Evolutionary conservation across 768 basidiomycete species (phyloP).

Genomic region (Boletales sp.): DNA sequence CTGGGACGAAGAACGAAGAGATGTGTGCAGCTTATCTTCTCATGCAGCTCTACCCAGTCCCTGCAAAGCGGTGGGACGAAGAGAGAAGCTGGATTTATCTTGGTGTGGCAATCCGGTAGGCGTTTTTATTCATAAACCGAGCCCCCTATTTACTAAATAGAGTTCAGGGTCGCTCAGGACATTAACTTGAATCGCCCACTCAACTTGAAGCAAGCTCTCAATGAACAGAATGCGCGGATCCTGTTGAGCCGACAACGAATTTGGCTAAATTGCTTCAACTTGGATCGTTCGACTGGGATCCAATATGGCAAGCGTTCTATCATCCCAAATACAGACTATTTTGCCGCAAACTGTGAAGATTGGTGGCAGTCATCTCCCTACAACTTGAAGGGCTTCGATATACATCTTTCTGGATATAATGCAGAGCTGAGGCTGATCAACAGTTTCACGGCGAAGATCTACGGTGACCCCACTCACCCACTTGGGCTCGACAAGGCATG

Average conservation of each 20-base stretch:
- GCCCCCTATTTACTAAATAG: slow-evolving; percentile 4
- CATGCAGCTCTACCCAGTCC: slow-evolving; percentile 72
- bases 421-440: slow-evolving; percentile 65
- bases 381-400: slow-evolving; percentile 73
- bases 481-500: slow-evolving; percentile 72
- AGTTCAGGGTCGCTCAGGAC: slow-evolving; percentile 75
- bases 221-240: slow-evolving; percentile 80
- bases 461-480: slow-evolving; percentile 70
- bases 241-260: slow-evolving; percentile 86
- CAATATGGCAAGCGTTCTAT: slow-evolving; percentile 88
- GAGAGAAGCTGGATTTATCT: slow-evolving; percentile 89
- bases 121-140: slow-evolving; percentile 3
- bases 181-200: slow-evolving; percentile 81
- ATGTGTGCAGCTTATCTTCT: slow-evolving; percentile 81
- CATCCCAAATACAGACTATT: slow-evolving; percentile 73
- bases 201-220: slow-evolving; percentile 60
- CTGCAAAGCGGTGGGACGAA: slow-evolving; percentile 80
- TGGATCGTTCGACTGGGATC: slow-evolving; percentile 84
- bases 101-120: slow-evolving; percentile 82
- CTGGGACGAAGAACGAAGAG: slow-evolving; percentile 79
- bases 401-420: slow-evolving; percentile 78
- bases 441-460: slow-evolving; percentile 58
- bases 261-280: slow-evolving; percentile 88
- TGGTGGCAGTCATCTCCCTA: slow-evolving; percentile 70
- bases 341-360: slow-evolving; percentile 61